Conservation (phyloP, 1,284 basidiomycete species). For the Coniferiporia weirii region DNA sequence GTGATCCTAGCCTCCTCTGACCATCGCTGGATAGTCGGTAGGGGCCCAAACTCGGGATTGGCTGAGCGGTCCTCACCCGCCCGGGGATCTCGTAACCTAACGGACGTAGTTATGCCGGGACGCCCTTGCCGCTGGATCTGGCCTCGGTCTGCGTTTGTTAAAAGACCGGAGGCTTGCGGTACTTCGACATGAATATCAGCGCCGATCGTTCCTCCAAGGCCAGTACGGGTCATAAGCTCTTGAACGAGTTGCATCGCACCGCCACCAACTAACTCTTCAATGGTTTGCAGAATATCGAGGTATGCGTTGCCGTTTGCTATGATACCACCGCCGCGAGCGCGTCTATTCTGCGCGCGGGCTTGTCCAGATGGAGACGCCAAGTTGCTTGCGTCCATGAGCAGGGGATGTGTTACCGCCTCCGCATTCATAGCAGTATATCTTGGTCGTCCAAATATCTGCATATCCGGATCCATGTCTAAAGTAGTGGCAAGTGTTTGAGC, state of each 20-base stretch:
- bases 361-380: constrained; percentile 38
- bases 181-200: constrained; percentile 67
- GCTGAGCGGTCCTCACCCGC: constrained; percentile 43
- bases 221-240: constrained; percentile 60
- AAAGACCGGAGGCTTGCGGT: constrained; percentile 39
- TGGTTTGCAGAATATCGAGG: constrained; percentile 67
- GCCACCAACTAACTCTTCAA: constrained; percentile 79
- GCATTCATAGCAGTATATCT: constrained; percentile 45
- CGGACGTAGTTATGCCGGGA: constrained; percentile 45
- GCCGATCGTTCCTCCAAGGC: constrained; percentile 47
- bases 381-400: constrained; percentile 65
- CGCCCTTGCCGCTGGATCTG: constrained; percentile 45
- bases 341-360: constrained; percentile 42
- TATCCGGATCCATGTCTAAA: constrained; percentile 42
- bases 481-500: not conserved
- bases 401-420: constrained; percentile 75
- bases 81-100: constrained; percentile 52
- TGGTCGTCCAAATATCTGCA: constrained; percentile 58
- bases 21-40: constrained; percentile 87
- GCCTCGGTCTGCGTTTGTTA: constrained; percentile 52
- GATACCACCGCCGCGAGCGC: constrained; percentile 47
- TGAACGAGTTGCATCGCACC: constrained; percentile 83
- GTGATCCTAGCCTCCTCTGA: constrained; percentile 82
- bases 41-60: constrained; percentile 64
- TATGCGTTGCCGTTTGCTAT: constrained; percentile 38